phyloP scores from a whole-genome alignment of 2,329 filamentous ascomycete species.

The Escovopsis weberi region DNA sequence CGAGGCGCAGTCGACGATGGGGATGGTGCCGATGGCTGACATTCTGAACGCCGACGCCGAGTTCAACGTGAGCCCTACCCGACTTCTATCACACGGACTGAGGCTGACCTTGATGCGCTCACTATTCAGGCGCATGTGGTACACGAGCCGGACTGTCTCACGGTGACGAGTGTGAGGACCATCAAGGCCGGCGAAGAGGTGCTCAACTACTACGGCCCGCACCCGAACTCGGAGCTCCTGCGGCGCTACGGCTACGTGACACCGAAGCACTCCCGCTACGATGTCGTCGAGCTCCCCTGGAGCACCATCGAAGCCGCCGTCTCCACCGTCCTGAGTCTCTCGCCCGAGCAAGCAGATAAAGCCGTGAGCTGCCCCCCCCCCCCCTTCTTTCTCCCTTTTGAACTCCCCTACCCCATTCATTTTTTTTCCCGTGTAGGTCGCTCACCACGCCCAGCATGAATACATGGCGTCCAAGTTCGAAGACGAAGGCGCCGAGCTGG shows the following conservation, averaged over 20 bases:
- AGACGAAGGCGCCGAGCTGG: conserved; percentile 38
- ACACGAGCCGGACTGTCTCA: conserved; percentile 40
- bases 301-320: conserved; percentile 36
- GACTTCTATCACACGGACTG: too few relatives aligned
- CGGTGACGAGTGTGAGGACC: conserved; percentile 55
- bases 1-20: conserved; percentile 43
- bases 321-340: conserved; percentile 22
- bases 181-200: conserved; percentile 63
- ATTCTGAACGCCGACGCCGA: conserved; percentile 80
- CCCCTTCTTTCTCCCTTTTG: too few relatives aligned
- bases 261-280: conserved; percentile 58
- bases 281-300: conserved; percentile 68
- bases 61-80: conserved; percentile 50
- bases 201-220: conserved; percentile 77
- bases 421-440: too few relatives aligned
- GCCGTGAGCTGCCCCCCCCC: conserved; percentile 20
- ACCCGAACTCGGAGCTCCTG: conserved; percentile 69
- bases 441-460: conserved; percentile 21
- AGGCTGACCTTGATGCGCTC: neutral
- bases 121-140: conserved; percentile 35
- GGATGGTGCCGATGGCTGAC: conserved; percentile 84
- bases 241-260: conserved; percentile 83
- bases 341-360: conserved; percentile 24
- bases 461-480: conserved; percentile 32
- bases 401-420: conserved; percentile 2